Percentiles rank a stretch among this genome's conserved stretches.
Conservation (phyloP, 1,284 basidiomycete genomes). For the Mrakiaceae sp. region DNA sequence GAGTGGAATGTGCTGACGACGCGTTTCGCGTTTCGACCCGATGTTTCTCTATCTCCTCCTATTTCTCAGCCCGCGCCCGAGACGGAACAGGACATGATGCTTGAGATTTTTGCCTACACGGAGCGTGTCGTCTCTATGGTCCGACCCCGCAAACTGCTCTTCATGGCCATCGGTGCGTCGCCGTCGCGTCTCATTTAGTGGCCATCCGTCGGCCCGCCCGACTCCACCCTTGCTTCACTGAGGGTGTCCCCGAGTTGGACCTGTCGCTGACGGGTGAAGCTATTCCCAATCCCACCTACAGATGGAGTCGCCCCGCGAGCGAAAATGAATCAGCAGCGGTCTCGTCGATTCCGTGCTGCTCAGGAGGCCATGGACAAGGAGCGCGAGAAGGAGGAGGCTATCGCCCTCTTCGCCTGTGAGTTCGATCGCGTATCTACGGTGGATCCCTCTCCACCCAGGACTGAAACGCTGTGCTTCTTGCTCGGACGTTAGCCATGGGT, state of each 20-base stretch:
- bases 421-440: neutral
- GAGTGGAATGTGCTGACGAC: neutral
- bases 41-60: slow-evolving; percentile 4
- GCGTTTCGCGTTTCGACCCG: neutral
- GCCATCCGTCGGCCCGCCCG: neutral
- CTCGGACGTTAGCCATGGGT: slow-evolving; percentile 54
- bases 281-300: slow-evolving; percentile 27
- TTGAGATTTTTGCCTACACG: slow-evolving; percentile 93
- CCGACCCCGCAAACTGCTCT: slow-evolving; percentile 82
- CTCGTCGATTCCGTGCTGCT: slow-evolving; percentile 84
- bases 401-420: slow-evolving; percentile 74
- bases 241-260: too few relatives aligned
- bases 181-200: slow-evolving; percentile 9
- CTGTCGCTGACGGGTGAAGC: neutral
- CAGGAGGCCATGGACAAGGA: slow-evolving; percentile 94
- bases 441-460: neutral
- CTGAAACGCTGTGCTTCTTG: neutral
- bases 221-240: neutral
- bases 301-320: slow-evolving; percentile 96
- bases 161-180: slow-evolving; percentile 87
- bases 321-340: slow-evolving; percentile 99
- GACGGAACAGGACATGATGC: slow-evolving; percentile 99
- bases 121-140: slow-evolving; percentile 97
- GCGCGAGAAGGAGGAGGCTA: slow-evolving; percentile 64
- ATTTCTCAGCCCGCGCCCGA: slow-evolving; percentile 68